Conservation (phyloP, 2,329 filamentous ascomycete species). For the Paracorniculantispora psalliotae region DNA sequence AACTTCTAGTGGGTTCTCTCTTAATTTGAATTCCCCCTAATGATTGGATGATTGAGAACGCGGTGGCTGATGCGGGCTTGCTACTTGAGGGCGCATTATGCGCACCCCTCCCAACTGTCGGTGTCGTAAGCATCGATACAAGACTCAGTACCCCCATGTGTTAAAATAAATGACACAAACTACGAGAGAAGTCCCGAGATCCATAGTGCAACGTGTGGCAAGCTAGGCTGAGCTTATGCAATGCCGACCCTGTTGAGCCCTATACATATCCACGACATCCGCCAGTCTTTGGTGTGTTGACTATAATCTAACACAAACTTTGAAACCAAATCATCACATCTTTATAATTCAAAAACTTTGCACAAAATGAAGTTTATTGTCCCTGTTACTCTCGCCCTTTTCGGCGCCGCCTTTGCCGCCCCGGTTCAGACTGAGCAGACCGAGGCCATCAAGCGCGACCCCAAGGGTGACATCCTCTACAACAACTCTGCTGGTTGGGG, state of each 20-base stretch:
- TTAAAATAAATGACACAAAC: background rate
- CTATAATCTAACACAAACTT: background rate
- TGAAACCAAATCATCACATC: background rate
- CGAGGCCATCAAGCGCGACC: background rate
- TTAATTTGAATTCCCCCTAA: background rate
- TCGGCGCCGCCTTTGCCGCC: conserved; percentile 13
- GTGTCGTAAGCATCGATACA: background rate
- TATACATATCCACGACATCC: background rate
- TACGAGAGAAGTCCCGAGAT: background rate
- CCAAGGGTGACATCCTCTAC: conserved; percentile 13
- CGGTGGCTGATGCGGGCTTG: background rate
- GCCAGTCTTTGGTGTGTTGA: background rate
- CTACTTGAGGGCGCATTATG: background rate
- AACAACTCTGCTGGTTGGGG: conserved; percentile 16
- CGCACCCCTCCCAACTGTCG: background rate
- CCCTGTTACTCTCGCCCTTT: conserved; percentile 11
- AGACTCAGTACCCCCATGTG: background rate
- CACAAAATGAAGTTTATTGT: conserved; percentile 12
- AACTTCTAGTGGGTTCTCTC: background rate
- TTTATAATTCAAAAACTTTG: background rate
- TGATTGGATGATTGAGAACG: background rate
- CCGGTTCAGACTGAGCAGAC: conserved; percentile 8
- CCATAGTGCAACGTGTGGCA: background rate
- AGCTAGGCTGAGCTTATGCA: background rate
- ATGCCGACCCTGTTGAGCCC: background rate